A percentile compares a stretch with the other conserved stretches of the same genome.
These are phyloP conservation scores for Sinapis alba DNA, from an alignment of 441 rosid species.

Conservation along the genomic window DNA sequence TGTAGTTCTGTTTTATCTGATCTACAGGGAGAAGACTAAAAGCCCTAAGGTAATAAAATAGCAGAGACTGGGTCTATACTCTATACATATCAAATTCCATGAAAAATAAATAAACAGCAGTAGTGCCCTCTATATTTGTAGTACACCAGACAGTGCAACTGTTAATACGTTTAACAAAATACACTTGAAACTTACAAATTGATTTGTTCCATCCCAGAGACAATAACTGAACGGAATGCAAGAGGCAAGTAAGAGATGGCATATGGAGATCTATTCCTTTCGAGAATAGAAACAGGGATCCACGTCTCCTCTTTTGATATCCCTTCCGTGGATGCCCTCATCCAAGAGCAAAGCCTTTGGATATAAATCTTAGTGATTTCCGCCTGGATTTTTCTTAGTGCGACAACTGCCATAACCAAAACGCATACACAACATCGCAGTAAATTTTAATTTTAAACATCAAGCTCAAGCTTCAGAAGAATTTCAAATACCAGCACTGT, in stretches of 20 bases:
- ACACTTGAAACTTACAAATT: conserved; percentile 60
- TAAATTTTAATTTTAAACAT: conserved; percentile 27
- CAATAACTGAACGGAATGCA: conserved; percentile 73
- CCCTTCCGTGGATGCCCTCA: conserved; percentile 77
- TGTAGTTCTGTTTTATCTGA: not conserved
- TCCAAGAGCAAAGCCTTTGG: conserved; percentile 93
- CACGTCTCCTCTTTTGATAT: conserved; percentile 86
- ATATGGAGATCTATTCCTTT: conserved; percentile 89
- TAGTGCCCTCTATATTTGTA: not conserved
- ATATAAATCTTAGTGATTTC: conserved; percentile 87
- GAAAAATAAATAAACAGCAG: conserved; percentile 7
- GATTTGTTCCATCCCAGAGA: conserved; percentile 89
- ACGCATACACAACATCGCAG: conserved; percentile 35
- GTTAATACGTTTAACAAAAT: conserved; percentile 7
- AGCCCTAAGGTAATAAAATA: conserved; percentile 5
- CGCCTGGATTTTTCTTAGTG: conserved; percentile 73
- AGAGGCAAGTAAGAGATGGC: conserved; percentile 89
- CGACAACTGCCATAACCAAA: conserved; percentile 57
- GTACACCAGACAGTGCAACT: conserved; percentile 2
- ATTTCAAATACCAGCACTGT: conserved; percentile 63
- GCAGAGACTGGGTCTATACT: not conserved
- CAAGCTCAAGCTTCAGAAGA: conserved; percentile 34
- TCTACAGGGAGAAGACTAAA: conserved; percentile 10
- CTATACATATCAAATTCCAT: conserved; percentile 1
- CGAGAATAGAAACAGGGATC: conserved; percentile 86